Conservation (phyloP, 805 yeast species). For the Hanseniaspora vineae region DNA sequence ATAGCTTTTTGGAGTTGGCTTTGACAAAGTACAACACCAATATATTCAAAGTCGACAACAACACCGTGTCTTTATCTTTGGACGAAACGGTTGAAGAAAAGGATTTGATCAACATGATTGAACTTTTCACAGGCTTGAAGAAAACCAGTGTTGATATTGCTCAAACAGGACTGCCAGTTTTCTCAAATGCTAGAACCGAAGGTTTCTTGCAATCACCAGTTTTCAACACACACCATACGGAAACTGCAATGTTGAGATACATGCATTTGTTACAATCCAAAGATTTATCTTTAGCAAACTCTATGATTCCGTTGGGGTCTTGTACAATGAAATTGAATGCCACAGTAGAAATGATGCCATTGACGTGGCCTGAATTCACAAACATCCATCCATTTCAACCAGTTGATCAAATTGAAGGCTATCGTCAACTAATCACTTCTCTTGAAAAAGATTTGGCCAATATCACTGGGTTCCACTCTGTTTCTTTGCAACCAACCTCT, state of each 20-base stretch:
- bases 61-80: slow-evolving; percentile 62
- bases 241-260: slow-evolving; percentile 89
- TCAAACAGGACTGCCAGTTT: slow-evolving; percentile 31
- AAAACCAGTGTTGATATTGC: background rate
- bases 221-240: slow-evolving; percentile 81
- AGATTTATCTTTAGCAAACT: slow-evolving; percentile 86
- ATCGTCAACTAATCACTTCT: slow-evolving; percentile 58
- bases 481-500: slow-evolving; percentile 90
- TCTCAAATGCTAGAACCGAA: slow-evolving; percentile 41
- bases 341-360: slow-evolving; percentile 87
- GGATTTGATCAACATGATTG: slow-evolving; percentile 46
- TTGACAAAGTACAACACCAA: slow-evolving; percentile 55
- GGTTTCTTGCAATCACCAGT: slow-evolving; percentile 56
- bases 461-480: slow-evolving; percentile 85
- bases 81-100: slow-evolving; percentile 70
- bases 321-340: slow-evolving; percentile 97
- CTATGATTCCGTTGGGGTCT: slow-evolving; percentile 96
- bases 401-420: slow-evolving; percentile 76
- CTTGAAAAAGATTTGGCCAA: slow-evolving; percentile 76
- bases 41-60: slow-evolving; percentile 51
- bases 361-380: slow-evolving; percentile 89
- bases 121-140: slow-evolving; percentile 42
- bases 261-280: slow-evolving; percentile 71
- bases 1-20: slow-evolving; percentile 44
- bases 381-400: slow-evolving; percentile 92